Conservation (phyloP, 345 rosid genomes). For the Passiflora organensis region DNA sequence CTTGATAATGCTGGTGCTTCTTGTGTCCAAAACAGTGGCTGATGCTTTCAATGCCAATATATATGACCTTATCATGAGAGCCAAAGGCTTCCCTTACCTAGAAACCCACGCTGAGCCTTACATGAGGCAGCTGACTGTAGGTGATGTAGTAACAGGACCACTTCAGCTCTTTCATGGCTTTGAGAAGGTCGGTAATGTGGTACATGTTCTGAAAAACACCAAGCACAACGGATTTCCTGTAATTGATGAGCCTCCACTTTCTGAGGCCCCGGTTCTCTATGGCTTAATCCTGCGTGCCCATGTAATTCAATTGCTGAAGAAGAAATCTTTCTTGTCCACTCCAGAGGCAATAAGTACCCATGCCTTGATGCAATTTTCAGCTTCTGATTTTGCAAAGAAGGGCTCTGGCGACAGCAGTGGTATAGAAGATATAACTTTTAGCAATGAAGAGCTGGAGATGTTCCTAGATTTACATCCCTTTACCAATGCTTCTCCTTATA, state of each 20-base stretch:
- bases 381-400: slow-evolving; percentile 70
- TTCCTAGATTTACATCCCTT: slow-evolving; percentile 80
- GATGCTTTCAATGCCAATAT: slow-evolving; percentile 80
- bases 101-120: slow-evolving; percentile 78
- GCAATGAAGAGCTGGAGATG: slow-evolving; percentile 83
- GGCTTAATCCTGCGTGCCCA: slow-evolving; percentile 83
- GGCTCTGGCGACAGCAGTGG: slow-evolving; percentile 54
- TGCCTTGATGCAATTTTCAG: slow-evolving; percentile 40
- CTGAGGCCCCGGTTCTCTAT: slow-evolving; percentile 44
- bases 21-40: slow-evolving; percentile 87
- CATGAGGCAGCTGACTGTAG: slow-evolving; percentile 84
- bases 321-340: slow-evolving; percentile 49
- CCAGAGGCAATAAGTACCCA: slow-evolving; percentile 34
- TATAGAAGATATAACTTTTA: slow-evolving; percentile 65
- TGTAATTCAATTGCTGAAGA: slow-evolving; percentile 66
- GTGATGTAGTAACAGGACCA: slow-evolving; percentile 78
- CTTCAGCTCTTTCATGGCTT: slow-evolving; percentile 63
- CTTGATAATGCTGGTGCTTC: slow-evolving; percentile 89
- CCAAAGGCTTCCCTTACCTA: slow-evolving; percentile 85
- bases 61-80: slow-evolving; percentile 80
- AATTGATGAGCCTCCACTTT: slow-evolving; percentile 52
- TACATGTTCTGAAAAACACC: slow-evolving; percentile 67
- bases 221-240: slow-evolving; percentile 84
- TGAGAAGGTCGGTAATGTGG: slow-evolving; percentile 68
- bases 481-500: slow-evolving; percentile 83